These are phyloP conservation scores for Alternaria triticina DNA, from an alignment of 2,329 filamentous ascomycete species.

Conservation along the genomic window DNA sequence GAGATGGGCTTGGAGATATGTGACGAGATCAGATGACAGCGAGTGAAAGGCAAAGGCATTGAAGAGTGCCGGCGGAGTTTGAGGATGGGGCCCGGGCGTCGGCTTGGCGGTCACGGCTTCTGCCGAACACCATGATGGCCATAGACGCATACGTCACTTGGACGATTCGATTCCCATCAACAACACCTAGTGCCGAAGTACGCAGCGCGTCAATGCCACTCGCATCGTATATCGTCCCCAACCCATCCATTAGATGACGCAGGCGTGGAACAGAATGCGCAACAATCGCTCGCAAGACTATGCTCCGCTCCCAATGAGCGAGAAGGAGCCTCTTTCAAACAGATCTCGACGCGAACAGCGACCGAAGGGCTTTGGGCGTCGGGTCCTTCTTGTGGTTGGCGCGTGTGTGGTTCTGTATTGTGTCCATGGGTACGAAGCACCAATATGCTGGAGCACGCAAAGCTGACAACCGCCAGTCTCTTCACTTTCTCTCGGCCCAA, in stretches of 20 bases:
- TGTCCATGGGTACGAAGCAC: conserved; percentile 28
- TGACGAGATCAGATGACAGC: conserved; percentile 1
- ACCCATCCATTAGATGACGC: conserved; percentile 21
- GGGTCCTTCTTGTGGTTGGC: conserved; percentile 26
- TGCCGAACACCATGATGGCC: background rate
- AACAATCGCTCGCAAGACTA: conserved; percentile 33
- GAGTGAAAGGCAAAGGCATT: background rate
- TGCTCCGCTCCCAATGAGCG: conserved; percentile 36
- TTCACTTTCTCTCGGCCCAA: conserved; percentile 15
- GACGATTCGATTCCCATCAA: background rate
- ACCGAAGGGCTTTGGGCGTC: conserved; percentile 13
- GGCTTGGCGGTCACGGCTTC: background rate
- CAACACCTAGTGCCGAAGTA: background rate
- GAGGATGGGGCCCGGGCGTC: background rate
- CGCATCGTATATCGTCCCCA: background rate
- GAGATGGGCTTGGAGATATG: background rate
- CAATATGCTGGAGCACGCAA: background rate
- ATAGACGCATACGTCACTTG: no score
- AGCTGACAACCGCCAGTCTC: conserved; percentile 26
- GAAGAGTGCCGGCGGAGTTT: background rate
- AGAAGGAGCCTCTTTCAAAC: conserved; percentile 31
- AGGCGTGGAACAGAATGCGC: conserved; percentile 39
- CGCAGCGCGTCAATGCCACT: background rate
- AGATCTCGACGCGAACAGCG: conserved; percentile 22
- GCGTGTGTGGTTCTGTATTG: conserved; percentile 31